Evolutionary conservation across 176 grass and related monocot genomes (phyloP), one percentile per base, ranked within the genome.

Genomic region (Pontederia crassipes): DNA sequence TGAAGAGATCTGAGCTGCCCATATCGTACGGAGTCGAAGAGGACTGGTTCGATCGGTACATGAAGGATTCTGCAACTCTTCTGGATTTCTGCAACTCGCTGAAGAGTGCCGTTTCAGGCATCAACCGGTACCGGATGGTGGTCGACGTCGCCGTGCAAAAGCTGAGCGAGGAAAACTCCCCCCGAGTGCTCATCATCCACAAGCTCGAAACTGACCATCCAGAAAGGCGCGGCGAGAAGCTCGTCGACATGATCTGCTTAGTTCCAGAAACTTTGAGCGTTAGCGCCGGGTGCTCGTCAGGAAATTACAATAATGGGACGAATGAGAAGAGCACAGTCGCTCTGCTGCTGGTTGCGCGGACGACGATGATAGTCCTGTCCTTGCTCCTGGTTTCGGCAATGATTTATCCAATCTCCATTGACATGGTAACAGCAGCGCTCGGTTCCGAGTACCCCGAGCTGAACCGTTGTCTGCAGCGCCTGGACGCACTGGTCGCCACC

Each of bases 11-110:
- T n/a, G 67, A 80, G 55, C 64, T 87, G 62, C 70, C 81, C 6
- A 76, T 72, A 12, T 57, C 74, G 10, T 45, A 40, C 11, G 80
- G 32, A 3, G 63, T 67, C 12, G n/a, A 12, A 24, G 75, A 77
- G 6, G 65, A 66, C 57, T 97, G 92, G 92, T 87, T 97, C 59
- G 78, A 97, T 28, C 92, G 88, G 67, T 97, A 97, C 79, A 97
- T 97, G 92, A 81, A 97, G 83, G 92, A 97, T 67, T 91, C 92
- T 9, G 80, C 83, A 8, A 78, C 77, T 57, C 83, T 97, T 29
- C 66, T 97, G 1, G 87, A 97, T 70, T 85, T 97, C 48, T 97
- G 92, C 81, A 97, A 91, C 81, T 72, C 78, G 17, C 72, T 88
- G 27, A 91, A 97, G 75, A 75, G 81, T 50, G 87, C 83, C 28